These are phyloP conservation scores for Geotrichum aggregatum DNA, from an alignment of 1,139 yeast species.

Conservation along the genomic window DNA sequence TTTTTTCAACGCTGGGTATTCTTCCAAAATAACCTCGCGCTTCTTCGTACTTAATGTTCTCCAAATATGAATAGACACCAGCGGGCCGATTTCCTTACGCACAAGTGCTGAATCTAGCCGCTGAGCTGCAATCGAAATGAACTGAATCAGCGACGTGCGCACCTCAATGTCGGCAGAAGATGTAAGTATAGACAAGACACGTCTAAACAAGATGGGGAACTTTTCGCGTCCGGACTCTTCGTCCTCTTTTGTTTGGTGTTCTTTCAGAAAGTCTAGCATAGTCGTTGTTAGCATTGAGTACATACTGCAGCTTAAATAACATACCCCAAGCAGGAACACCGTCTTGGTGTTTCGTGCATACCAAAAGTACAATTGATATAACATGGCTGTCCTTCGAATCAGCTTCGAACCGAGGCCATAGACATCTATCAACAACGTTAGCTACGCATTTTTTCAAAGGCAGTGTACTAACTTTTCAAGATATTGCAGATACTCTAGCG, in stretches of 20 bases:
- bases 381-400: constrained; percentile 44
- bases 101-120: constrained; percentile 30
- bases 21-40: constrained; percentile 27
- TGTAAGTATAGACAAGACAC: constrained; percentile 30
- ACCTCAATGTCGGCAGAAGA: constrained; percentile 18
- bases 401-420: constrained; percentile 45
- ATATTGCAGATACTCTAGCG: constrained; percentile 25
- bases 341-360: constrained; percentile 24
- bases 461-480: constrained; percentile 26
- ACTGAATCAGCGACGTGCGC: constrained; percentile 26
- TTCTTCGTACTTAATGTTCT: constrained; percentile 19
- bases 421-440: constrained; percentile 26
- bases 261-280: constrained; percentile 21
- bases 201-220: constrained; percentile 31
- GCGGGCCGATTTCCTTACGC: constrained; percentile 35
- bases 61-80: constrained; percentile 45
- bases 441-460: constrained; percentile 25
- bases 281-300: constrained; percentile 1
- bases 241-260: constrained; percentile 16
- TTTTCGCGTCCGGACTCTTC: constrained; percentile 18
- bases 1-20: constrained; percentile 27
- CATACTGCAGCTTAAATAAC: background rate
- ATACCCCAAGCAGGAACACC: constrained; percentile 23
- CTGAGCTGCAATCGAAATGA: constrained; percentile 31
- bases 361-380: constrained; percentile 37